phyloP scores from a whole-genome alignment of 306 rosid genomes.

The Quercus dentata region DNA sequence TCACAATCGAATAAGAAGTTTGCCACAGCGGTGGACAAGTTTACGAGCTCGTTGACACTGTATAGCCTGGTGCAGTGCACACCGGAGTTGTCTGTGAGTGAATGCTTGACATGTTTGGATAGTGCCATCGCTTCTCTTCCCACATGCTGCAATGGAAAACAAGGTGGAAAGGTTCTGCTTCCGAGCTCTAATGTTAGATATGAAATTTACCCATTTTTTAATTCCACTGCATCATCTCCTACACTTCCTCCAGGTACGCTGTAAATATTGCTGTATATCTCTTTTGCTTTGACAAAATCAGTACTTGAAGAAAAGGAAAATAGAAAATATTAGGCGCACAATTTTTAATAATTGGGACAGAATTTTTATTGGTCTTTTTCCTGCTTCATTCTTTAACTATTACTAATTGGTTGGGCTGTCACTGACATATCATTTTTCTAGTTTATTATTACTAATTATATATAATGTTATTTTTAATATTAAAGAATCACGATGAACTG shows the following conservation, averaged over 20 bases:
- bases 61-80: slow-evolving; percentile 39
- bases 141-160: slow-evolving; percentile 28
- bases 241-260: neutral
- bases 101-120: slow-evolving; percentile 32
- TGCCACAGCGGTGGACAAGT: slow-evolving; percentile 30
- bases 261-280: too few relatives aligned
- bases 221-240: neutral
- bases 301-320: too few relatives aligned
- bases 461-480: too few relatives aligned
- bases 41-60: slow-evolving; percentile 23
- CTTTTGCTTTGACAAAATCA: too few relatives aligned
- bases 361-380: too few relatives aligned
- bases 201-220: slow-evolving; percentile 34
- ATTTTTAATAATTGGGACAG: too few relatives aligned
- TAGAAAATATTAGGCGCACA: too few relatives aligned
- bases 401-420: too few relatives aligned
- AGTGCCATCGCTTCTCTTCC: slow-evolving; percentile 45
- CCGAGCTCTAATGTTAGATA: slow-evolving; percentile 36
- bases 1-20: slow-evolving; percentile 25
- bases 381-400: too few relatives aligned
- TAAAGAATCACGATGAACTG: too few relatives aligned
- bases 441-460: too few relatives aligned
- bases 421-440: too few relatives aligned
- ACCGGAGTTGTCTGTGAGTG: slow-evolving; percentile 17
- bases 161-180: slow-evolving; percentile 33